phyloP scores from a whole-genome alignment of 305 asterid species.

The Fraxinus greggii region DNA sequence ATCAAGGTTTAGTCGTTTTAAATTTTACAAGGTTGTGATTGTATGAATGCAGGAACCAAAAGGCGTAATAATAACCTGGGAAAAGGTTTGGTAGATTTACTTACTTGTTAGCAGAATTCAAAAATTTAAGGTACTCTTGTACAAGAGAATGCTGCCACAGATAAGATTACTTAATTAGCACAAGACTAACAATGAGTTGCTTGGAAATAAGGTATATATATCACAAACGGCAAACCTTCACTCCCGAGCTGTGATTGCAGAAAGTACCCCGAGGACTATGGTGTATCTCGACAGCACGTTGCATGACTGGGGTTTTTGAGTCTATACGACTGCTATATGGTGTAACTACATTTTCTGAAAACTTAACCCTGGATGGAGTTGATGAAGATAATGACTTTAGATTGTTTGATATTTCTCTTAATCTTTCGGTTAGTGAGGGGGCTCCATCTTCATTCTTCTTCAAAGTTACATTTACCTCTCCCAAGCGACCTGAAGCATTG shows the following conservation, averaged over 20 bases:
- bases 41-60: neutral
- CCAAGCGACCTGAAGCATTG: slow-evolving; percentile 29
- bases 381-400: slow-evolving; percentile 49
- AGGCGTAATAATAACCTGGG: neutral
- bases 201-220: neutral
- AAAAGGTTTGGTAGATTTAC: slow-evolving; percentile 13
- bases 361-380: slow-evolving; percentile 42
- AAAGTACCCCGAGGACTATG: slow-evolving; percentile 52
- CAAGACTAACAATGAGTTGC: neutral
- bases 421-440: slow-evolving; percentile 64
- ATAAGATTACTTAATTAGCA: neutral
- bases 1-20: too few relatives aligned
- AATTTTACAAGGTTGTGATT: too few relatives aligned
- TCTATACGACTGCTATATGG: slow-evolving; percentile 38
- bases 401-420: slow-evolving; percentile 51
- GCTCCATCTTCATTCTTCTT: slow-evolving; percentile 34
- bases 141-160: slow-evolving; percentile 40
- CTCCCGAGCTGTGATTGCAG: slow-evolving; percentile 49
- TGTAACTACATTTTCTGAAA: slow-evolving; percentile 36
- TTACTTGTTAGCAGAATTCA: slow-evolving; percentile 55
- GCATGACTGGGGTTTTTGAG: slow-evolving; percentile 68
- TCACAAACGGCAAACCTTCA: slow-evolving; percentile 67
- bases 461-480: slow-evolving; percentile 31
- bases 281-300: slow-evolving; percentile 33
- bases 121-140: slow-evolving; percentile 36